Conservation (phyloP, 345 rosid genomes). For the Schrenkiella parvula region DNA sequence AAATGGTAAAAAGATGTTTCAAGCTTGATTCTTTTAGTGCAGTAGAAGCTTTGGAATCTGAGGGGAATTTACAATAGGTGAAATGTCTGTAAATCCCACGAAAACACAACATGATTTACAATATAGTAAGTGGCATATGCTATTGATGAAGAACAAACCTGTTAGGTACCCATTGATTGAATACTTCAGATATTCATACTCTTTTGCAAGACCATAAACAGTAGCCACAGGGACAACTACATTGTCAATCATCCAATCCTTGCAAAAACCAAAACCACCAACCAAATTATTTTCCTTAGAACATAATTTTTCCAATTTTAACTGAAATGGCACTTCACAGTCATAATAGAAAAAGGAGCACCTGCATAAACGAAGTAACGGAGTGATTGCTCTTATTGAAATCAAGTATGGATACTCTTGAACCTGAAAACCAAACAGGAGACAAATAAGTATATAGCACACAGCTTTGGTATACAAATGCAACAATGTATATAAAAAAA, state of each 20-base stretch:
- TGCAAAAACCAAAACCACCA: neutral
- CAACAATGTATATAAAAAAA: neutral
- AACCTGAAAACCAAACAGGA: conserved; percentile 42
- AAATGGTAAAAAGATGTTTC: neutral
- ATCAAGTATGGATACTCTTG: conserved; percentile 70
- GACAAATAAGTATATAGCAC: neutral
- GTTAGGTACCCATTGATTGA: conserved; percentile 72
- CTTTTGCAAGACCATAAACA: conserved; percentile 61
- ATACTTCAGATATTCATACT: conserved; percentile 71
- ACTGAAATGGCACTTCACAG: neutral
- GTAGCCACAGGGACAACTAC: conserved; percentile 80
- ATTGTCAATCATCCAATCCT: conserved; percentile 89
- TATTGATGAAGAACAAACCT: conserved; percentile 41
- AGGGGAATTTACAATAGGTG: neutral
- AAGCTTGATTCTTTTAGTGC: neutral
- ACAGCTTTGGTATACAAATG: neutral
- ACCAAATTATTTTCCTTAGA: conserved; percentile 1
- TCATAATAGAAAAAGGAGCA: conserved; percentile 8
- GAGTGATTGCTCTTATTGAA: conserved; percentile 64
- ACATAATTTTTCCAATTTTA: neutral
- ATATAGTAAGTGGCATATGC: neutral
- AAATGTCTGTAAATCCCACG: neutral
- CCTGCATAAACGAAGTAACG: conserved; percentile 61
- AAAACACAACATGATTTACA: neutral
- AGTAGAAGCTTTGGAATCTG: neutral